These are phyloP conservation scores for Moringa oleifera DNA, from an alignment of 345 rosid genomes.

Conservation along the genomic window DNA sequence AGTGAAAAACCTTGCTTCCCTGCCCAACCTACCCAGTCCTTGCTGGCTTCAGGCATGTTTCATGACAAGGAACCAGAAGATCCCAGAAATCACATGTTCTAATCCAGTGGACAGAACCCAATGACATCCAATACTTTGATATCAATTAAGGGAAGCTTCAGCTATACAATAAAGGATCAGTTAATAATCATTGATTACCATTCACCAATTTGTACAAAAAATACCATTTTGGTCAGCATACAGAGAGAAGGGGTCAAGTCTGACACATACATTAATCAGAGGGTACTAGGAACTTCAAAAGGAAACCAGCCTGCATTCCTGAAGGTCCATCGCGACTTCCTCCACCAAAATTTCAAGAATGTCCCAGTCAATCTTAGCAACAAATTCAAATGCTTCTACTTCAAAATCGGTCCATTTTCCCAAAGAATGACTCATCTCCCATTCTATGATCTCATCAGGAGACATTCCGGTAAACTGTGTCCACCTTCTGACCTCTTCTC, in stretches of 20 bases:
- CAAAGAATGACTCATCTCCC: conserved; percentile 53
- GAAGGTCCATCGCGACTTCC: conserved; percentile 48
- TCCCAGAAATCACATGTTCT: no score
- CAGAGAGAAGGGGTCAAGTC: no score
- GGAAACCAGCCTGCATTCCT: conserved; percentile 8
- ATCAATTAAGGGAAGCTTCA: no score
- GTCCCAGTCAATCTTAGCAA: conserved; percentile 46
- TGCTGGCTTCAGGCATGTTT: no score
- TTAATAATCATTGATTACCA: not conserved
- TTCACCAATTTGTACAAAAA: conserved; percentile 17
- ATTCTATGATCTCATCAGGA: conserved; percentile 52
- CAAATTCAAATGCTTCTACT: conserved; percentile 50
- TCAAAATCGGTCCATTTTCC: conserved; percentile 77
- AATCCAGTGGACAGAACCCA: no score
- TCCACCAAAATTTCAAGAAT: conserved; percentile 51
- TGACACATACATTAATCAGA: not conserved
- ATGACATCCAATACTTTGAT: no score
- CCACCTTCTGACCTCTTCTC: conserved; percentile 63
- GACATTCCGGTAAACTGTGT: conserved; percentile 32
- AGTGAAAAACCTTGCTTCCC: no score
- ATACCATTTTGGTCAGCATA: conserved; percentile 4
- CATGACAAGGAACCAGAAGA: no score
- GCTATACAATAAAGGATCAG: not conserved
- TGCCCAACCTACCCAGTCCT: no score
- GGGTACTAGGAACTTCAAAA: not conserved